A percentile compares a stretch with the other conserved stretches of the same genome.
These are phyloP conservation scores for Tillandsia fasciculata DNA, from an alignment of 176 grass and related monocot genomes.

Conservation along the genomic window DNA sequence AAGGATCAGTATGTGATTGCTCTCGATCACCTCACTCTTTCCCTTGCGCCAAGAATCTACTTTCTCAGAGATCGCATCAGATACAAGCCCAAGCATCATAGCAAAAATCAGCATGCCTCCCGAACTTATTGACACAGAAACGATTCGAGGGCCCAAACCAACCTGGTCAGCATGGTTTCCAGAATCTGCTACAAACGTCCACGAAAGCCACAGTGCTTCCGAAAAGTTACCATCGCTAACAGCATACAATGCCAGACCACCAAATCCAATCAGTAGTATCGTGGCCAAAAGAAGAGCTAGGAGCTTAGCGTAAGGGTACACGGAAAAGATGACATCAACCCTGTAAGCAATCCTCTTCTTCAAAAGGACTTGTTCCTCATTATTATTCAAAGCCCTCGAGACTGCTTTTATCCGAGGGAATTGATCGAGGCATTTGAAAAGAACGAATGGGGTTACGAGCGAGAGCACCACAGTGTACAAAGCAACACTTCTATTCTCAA, in stretches of 20 bases:
- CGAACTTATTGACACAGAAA: constrained; percentile 78
- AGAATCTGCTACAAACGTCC: constrained; percentile 99
- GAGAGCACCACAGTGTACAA: constrained; percentile 39
- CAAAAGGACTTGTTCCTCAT: constrained; percentile 62
- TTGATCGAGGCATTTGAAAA: constrained; percentile 56
- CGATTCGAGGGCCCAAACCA: constrained; percentile 74
- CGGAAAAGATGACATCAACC: constrained; percentile 92
- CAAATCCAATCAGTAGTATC: constrained; percentile 65
- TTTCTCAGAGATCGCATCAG: constrained; percentile 98
- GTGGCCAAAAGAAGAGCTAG: constrained; percentile 81
- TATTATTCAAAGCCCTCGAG: constrained; percentile 14
- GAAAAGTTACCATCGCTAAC: constrained; percentile 60
- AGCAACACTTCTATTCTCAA: constrained; percentile 30
- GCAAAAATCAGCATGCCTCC: constrained; percentile 98
- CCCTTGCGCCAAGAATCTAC: constrained; percentile 99
- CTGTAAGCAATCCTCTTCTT: constrained; percentile 92
- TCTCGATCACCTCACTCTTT: constrained; percentile 96
- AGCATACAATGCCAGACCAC: constrained; percentile 62
- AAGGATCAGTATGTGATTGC: constrained; percentile 89
- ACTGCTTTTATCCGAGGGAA: constrained; percentile 22
- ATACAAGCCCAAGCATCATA: constrained; percentile 95
- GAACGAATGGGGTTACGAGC: constrained; percentile 32
- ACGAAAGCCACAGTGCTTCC: constrained; percentile 96
- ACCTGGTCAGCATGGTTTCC: constrained; percentile 92
- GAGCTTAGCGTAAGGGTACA: constrained; percentile 85